Conservation (phyloP, 192 early-diverging fungal genomes). For the Jimgerdemannia flammicorona region DNA sequence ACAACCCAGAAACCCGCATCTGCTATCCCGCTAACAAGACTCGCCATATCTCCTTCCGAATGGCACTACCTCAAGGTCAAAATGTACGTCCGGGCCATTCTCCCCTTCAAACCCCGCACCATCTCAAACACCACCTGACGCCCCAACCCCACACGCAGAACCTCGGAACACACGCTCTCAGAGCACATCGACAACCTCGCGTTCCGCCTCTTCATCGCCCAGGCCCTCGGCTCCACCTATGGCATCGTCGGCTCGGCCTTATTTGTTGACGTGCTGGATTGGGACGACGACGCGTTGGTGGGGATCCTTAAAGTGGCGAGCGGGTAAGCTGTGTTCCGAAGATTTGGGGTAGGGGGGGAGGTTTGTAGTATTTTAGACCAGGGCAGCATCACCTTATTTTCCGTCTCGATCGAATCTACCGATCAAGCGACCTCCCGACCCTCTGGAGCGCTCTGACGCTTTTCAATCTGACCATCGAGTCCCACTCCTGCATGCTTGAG, state of each 20-base stretch:
- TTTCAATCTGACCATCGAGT: too few species aligned
- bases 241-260: conserved; percentile 21
- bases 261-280: conserved; percentile 24
- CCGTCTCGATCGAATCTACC: background rate
- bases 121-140: background rate
- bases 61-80: background rate
- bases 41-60: background rate
- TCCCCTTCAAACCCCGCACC: background rate
- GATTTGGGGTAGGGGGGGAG: background rate
- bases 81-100: background rate
- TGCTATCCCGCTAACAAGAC: background rate
- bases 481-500: too few species aligned
- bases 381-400: background rate
- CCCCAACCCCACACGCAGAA: background rate
- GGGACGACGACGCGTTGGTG: conserved; percentile 16
- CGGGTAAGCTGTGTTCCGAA: conserved; percentile 10
- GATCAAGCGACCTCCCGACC: conserved; percentile 19
- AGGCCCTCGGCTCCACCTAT: conserved; percentile 15
- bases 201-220: conserved; percentile 25
- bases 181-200: conserved; percentile 14
- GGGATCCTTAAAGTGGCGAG: conserved; percentile 26
- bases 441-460: conserved; percentile 15
- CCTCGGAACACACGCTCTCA: background rate
- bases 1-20: too few species aligned
- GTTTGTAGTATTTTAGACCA: background rate